Conservation (phyloP, 768 basidiomycete genomes). For the Mycena pura region DNA sequence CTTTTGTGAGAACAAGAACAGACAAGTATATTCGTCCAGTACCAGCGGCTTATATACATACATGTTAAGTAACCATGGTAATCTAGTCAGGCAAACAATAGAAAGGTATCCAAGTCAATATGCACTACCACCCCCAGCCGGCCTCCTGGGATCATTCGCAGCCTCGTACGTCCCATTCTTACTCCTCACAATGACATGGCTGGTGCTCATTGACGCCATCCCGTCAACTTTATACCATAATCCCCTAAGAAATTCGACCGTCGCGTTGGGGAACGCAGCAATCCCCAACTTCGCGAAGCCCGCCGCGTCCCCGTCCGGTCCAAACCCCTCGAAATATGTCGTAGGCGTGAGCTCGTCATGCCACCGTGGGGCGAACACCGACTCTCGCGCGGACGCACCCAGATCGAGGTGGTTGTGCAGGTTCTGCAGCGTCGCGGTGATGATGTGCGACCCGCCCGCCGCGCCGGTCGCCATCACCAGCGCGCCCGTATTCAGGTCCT, state of each 20-base stretch:
- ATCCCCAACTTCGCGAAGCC: conserved; percentile 13
- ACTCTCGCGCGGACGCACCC: conserved; percentile 29
- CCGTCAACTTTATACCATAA: conserved; percentile 19
- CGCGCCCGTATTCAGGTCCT: conserved; percentile 41
- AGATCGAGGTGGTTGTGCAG: conserved; percentile 43
- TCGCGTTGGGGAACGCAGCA: conserved; percentile 21
- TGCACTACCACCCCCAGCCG: conserved; percentile 5
- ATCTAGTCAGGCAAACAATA: too few species aligned
- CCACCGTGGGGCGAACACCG: conserved; percentile 30
- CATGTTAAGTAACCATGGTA: too few species aligned
- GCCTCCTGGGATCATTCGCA: conserved; percentile 18
- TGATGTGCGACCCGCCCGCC: conserved; percentile 44
- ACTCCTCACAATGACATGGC: conserved; percentile 16
- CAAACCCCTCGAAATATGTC: conserved; percentile 33
- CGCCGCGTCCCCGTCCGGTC: background rate
- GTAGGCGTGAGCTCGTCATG: conserved; percentile 33
- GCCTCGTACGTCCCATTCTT: conserved; percentile 18
- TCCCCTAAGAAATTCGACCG: conserved; percentile 23
- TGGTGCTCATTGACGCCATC: background rate
- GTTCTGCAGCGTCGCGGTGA: conserved; percentile 45
- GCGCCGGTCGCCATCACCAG: conserved; percentile 44
- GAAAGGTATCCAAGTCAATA: too few species aligned
- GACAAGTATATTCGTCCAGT: too few species aligned
- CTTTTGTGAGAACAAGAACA: too few species aligned
- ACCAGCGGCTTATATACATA: too few species aligned